phyloP scores from a whole-genome alignment of 2,329 filamentous ascomycete species.

The Hypoxylon sp. region DNA sequence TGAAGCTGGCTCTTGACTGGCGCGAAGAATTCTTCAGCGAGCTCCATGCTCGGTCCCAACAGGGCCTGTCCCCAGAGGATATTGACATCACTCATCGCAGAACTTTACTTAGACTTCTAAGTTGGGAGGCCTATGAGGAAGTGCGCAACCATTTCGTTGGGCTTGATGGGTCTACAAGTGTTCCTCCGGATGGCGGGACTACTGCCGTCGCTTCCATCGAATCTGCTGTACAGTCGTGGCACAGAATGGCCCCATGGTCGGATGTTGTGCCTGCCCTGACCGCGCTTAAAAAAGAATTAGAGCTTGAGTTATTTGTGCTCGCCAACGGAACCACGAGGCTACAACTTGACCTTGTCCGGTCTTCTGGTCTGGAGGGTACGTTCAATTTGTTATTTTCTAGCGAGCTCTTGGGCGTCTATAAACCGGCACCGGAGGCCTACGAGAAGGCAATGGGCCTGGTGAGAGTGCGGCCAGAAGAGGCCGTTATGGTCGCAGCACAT shows the following conservation, averaged over 20 bases:
- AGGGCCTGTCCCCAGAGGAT: conserved; percentile 58
- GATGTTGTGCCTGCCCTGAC: conserved; percentile 61
- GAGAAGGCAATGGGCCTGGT: conserved; percentile 60
- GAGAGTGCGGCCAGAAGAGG: conserved; percentile 60
- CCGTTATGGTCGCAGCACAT: conserved; percentile 67
- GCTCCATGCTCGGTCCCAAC: conserved; percentile 56
- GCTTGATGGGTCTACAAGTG: conserved; percentile 32
- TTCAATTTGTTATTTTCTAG: conserved; percentile 68
- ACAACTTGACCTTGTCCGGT: conserved; percentile 65
- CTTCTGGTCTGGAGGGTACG: conserved; percentile 56
- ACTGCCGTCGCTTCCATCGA: conserved; percentile 21
- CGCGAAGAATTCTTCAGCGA: conserved; percentile 63
- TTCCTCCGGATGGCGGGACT: conserved; percentile 25
- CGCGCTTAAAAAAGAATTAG: conserved; percentile 53
- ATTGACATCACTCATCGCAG: conserved; percentile 64
- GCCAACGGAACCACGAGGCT: conserved; percentile 68
- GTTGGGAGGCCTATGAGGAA: conserved; percentile 50
- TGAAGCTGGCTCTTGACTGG: conserved; percentile 64
- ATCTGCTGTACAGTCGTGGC: conserved; percentile 59
- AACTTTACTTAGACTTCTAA: conserved; percentile 53
- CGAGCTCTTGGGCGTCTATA: conserved; percentile 63
- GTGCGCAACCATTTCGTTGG: conserved; percentile 39
- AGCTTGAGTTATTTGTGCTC: conserved; percentile 62
- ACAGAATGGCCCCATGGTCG: conserved; percentile 64
- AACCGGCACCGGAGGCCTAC: conserved; percentile 64